Conservation (phyloP, 1,284 basidiomycete genomes). For the Cryptococcus sp. region DNA sequence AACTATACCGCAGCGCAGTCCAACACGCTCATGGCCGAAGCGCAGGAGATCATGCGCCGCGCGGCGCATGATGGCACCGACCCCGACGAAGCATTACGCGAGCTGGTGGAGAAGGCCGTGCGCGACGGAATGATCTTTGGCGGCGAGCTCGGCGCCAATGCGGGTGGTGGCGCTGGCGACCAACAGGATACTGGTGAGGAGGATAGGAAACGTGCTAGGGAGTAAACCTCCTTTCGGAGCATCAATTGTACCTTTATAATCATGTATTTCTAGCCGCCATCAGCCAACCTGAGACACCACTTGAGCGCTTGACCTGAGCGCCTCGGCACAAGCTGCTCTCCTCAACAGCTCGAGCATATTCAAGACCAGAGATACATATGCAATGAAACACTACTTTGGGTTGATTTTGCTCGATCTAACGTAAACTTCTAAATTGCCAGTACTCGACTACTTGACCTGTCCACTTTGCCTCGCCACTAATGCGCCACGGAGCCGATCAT, state of each 20-base stretch:
- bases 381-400: no score
- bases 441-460: background rate
- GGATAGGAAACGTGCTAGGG: constrained; percentile 14
- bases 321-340: no score
- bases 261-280: background rate
- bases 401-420: no score
- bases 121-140: constrained; percentile 40
- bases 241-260: background rate
- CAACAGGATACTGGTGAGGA: constrained; percentile 11
- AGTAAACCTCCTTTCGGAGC: background rate
- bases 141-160: constrained; percentile 5
- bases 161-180: constrained; percentile 4
- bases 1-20: constrained; percentile 69
- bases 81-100: constrained; percentile 46
- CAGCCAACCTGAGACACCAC: background rate
- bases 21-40: constrained; percentile 65
- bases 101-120: constrained; percentile 46
- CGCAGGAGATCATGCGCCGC: constrained; percentile 59
- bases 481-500: no score
- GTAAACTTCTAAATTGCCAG: no score
- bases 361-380: no score
- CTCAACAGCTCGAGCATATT: no score
- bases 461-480: no score
- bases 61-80: constrained; percentile 45
- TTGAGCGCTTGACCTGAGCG: background rate